Evolutionary conservation across 805 yeast species (phyloP).

Genomic region (Sugiyamaella smithiae): DNA sequence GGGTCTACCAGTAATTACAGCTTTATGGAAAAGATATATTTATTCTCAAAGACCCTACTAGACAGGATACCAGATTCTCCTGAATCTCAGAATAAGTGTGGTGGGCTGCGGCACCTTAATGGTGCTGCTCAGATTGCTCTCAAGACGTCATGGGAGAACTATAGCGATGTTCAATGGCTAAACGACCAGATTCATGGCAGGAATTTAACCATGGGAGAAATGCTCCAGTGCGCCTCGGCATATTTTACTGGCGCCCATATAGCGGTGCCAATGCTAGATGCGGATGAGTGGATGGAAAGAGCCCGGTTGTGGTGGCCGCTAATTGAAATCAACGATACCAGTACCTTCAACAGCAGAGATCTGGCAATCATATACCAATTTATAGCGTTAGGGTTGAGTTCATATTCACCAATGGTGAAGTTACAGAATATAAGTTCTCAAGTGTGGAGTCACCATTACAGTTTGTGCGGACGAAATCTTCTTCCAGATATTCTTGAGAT

Average conservation of each 20-base stretch:
- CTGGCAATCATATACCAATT: not conserved
- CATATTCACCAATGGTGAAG: constrained; percentile 1
- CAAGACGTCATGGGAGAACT: not conserved
- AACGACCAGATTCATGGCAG: not conserved
- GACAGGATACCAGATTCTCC: constrained; percentile 3
- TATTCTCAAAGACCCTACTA: constrained; percentile 2
- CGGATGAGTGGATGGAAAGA: not conserved
- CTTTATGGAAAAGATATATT: constrained; percentile 11
- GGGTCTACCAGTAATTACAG: constrained; percentile 12
- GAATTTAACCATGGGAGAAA: not conserved
- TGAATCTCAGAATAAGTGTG: not conserved
- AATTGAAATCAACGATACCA: not conserved
- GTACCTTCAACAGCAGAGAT: not conserved
- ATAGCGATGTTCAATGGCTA: not conserved
- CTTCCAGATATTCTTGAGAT: not conserved
- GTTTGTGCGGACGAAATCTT: not conserved
- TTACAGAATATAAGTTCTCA: constrained; percentile 1
- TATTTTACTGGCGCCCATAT: constrained; percentile 3
- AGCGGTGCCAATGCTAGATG: not conserved
- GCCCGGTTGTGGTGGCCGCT: not conserved
- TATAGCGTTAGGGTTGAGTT: not conserved
- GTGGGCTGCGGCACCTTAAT: not conserved
- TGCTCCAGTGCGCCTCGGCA: not conserved
- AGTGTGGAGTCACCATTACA: not conserved
- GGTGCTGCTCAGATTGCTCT: not conserved